A percentile compares a stretch with the other conserved stretches of the same genome.
phyloP scores from a whole-genome alignment of 2,329 filamentous ascomycete species.

The Aspergillus alliaceus region DNA sequence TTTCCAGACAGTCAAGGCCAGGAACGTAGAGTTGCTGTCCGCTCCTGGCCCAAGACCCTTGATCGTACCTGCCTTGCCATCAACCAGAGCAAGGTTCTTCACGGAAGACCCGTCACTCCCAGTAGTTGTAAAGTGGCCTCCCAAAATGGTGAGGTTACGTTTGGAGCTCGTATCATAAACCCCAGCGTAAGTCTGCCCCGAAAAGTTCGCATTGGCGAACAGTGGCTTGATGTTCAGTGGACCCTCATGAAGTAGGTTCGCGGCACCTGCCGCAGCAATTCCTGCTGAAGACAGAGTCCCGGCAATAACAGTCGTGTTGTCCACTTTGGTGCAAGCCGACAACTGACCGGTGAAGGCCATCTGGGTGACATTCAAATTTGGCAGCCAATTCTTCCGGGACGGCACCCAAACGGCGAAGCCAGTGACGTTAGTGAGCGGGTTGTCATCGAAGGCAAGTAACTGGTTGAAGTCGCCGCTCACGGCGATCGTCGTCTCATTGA shows the following conservation, averaged over 20 bases:
- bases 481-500: constrained; percentile 71
- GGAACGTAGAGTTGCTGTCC: constrained; percentile 71
- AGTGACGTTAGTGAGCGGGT: constrained; percentile 60
- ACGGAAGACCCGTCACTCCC: constrained; percentile 68
- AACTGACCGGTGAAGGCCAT: constrained; percentile 72
- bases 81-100: constrained; percentile 79
- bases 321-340: constrained; percentile 64
- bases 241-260: constrained; percentile 55
- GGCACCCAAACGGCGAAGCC: constrained; percentile 93
- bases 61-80: constrained; percentile 69
- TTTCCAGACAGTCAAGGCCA: constrained; percentile 66
- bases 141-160: constrained; percentile 82
- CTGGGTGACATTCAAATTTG: constrained; percentile 67
- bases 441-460: constrained; percentile 65
- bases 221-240: constrained; percentile 41
- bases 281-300: constrained; percentile 79
- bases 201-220: constrained; percentile 46
- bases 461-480: constrained; percentile 78
- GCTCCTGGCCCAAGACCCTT: constrained; percentile 67
- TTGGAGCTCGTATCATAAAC: constrained; percentile 70
- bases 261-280: constrained; percentile 71
- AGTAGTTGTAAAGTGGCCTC: constrained; percentile 77
- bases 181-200: constrained; percentile 62
- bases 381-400: constrained; percentile 80
- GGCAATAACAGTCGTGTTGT: constrained; percentile 66